Evolutionary conservation across 1,139 yeast species (phyloP), one percentile per base, ranked within the genome.

Genomic region (Yamadazyma sp.): DNA sequence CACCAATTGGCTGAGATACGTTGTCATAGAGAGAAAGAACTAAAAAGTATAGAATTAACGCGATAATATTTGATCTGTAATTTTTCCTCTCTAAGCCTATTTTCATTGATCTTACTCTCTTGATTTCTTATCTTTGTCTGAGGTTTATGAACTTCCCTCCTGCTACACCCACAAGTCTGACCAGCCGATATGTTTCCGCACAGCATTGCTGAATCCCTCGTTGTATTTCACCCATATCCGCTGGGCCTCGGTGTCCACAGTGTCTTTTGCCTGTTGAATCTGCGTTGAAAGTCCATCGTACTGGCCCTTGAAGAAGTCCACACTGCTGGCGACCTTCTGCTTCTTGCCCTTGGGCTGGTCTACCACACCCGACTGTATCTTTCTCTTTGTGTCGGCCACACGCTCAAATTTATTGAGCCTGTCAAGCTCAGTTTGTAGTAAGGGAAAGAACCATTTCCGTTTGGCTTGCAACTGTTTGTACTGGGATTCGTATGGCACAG

Each of bases 131-230:
- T n/a, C n/a, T n/a, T n/a, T n/a, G n/a, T n/a, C n/a, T n/a, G n/a
- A n/a, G n/a, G n/a, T n/a, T n/a, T n/a, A n/a, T n/a, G n/a, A n/a
- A n/a, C n/a, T n/a, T n/a, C n/a, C n/a, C n/a, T n/a, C n/a, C n/a
- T n/a, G n/a, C n/a, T n/a, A n/a, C 27, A 44, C 26, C 85, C 85
- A 88, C 25, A 89, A 59, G 42, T 82, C 87, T 4, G 66, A 60
- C 97, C 98, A 92, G 6, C 83, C 77, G 23, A 91, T 79, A 42
- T 83, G 85, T 53, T 88, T 88, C 30, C 95, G 68, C 1, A 92
- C 98, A 0, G 98, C 98, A 60, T 91, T 87, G 7, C 96, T 87
- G 53, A 86, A 91, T 1, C 98, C 98, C 60, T 91, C 98, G 49
- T 86, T 86, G 54, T 83, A 91, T 55, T 87, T 91, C 12, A 92